A percentile compares a stretch with the other conserved stretches of the same genome.
Evolutionary conservation across 225 moss, liverwort and hornwort genomes (phyloP).

Genomic region (Physcomitrellopsis africana): DNA sequence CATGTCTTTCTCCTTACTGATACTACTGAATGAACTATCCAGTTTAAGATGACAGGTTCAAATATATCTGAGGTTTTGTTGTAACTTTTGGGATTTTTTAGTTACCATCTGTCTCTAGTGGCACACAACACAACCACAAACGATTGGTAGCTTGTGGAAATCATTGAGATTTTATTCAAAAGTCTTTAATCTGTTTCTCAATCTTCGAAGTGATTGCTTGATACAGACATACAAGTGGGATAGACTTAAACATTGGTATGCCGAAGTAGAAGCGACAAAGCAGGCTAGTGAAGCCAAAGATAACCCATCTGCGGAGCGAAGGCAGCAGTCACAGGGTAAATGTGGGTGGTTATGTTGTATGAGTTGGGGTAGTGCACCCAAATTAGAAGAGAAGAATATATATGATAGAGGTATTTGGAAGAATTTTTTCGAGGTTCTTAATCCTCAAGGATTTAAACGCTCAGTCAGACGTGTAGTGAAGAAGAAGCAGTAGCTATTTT

Average conservation of each 20-base stretch:
- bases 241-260: conserved; percentile 70
- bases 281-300: conserved; percentile 48
- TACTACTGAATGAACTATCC: neutral
- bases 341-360: conserved; percentile 34
- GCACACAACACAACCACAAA: too few species aligned
- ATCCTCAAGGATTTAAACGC: conserved; percentile 43
- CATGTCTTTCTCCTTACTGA: conserved; percentile 22
- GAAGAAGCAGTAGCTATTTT: conserved; percentile 51
- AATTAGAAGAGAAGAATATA: conserved; percentile 60
- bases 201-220: neutral
- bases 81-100: too few species aligned
- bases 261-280: conserved; percentile 58
- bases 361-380: conserved; percentile 51
- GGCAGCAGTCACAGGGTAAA: conserved; percentile 16
- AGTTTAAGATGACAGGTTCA: too few species aligned
- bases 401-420: conserved; percentile 71
- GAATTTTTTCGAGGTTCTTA: conserved; percentile 56
- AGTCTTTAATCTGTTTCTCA: too few species aligned
- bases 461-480: conserved; percentile 35
- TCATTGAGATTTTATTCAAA: too few species aligned
- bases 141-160: too few species aligned
- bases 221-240: conserved; percentile 95
- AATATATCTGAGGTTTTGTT: too few species aligned
- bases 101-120: too few species aligned
- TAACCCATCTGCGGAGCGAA: conserved; percentile 9